Evolutionary conservation across 1,139 yeast genomes (phyloP), one percentile per base, ranked within the genome.

Genomic region (Yamadazyma blattariae): DNA sequence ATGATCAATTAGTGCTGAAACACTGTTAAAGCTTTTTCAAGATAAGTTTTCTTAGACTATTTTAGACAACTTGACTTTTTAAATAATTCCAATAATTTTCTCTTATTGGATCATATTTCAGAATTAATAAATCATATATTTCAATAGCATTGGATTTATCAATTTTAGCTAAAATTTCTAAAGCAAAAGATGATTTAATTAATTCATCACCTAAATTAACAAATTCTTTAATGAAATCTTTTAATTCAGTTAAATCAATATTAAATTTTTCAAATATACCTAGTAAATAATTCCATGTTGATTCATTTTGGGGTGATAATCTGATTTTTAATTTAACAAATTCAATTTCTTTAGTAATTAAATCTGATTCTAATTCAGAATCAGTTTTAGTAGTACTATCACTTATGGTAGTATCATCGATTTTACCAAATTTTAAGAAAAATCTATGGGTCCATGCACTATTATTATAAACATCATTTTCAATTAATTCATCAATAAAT

Each of bases 391-490:
- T 41, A 6, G 45, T 36, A 2, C 40, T 40, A n/a, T 23, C 19
- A n/a, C 49, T 41, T n/a, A n/a, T n/a, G n/a, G n/a, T n/a, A n/a
- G n/a, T n/a, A 17, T 17, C 19, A 17, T 17, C 19, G 7, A 5
- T 17, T 17, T 17, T 7, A 16, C 65, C 62, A 38, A 71, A 67
- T 24, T 54, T 52, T 15, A 84, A 56, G 50, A 82, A 88, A 62
- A 68, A 85, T 36, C 97, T 70, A 59, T 87, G 95, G 38, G 81
- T 74, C 99, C 99, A 92, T 0, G 95, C 97, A 37, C 96, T 85
- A 57, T 92, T 94, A 61, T 92, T 92, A 49, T 88, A 69, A 15
- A 87, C 75, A 57, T 92, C 99, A 7, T 61, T 51, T 6, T 61
- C 58, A 9, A 94, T 58, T 46, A 77, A 58, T 14, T 46, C 43